phyloP scores from a whole-genome alignment of 805 yeast species.

The Myxozyma mucilagina region DNA sequence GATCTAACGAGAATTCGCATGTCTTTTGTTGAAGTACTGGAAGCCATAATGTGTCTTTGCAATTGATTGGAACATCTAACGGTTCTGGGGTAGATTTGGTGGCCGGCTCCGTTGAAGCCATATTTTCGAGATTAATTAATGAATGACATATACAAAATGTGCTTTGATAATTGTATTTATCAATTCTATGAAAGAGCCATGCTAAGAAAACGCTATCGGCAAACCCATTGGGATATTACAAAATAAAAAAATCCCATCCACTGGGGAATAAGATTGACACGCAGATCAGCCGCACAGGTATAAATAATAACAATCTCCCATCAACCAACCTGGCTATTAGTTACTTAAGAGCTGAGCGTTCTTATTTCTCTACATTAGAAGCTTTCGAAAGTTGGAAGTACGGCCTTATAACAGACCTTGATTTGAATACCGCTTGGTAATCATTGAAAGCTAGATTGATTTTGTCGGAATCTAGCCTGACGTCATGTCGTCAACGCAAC shows the following conservation, averaged over 20 bases:
- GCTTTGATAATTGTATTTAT: too few relatives aligned
- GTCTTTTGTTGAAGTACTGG: background rate
- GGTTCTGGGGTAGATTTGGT: background rate
- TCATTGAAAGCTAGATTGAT: background rate
- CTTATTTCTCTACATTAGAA: too few relatives aligned
- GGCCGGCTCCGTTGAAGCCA: background rate
- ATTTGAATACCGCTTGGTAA: background rate
- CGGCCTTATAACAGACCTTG: background rate
- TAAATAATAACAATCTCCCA: too few relatives aligned
- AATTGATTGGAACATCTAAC: background rate
- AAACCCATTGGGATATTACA: background rate
- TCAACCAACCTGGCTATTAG: too few relatives aligned
- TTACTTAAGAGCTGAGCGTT: too few relatives aligned
- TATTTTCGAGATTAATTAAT: background rate
- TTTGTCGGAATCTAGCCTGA: background rate
- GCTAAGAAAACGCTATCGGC: too few relatives aligned
- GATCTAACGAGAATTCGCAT: conserved; percentile 3
- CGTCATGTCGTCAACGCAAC: background rate
- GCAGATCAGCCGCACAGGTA: too few relatives aligned
- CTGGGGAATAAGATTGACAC: too few relatives aligned
- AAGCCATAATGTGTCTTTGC: background rate
- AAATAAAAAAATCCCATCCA: too few relatives aligned
- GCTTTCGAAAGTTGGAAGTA: too few relatives aligned
- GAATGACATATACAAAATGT: too few relatives aligned
- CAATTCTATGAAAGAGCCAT: too few relatives aligned